Base-by-base conservation (phyloP, 352 stramenopile genomes). In the Phytophthora crassamura region DNA sequence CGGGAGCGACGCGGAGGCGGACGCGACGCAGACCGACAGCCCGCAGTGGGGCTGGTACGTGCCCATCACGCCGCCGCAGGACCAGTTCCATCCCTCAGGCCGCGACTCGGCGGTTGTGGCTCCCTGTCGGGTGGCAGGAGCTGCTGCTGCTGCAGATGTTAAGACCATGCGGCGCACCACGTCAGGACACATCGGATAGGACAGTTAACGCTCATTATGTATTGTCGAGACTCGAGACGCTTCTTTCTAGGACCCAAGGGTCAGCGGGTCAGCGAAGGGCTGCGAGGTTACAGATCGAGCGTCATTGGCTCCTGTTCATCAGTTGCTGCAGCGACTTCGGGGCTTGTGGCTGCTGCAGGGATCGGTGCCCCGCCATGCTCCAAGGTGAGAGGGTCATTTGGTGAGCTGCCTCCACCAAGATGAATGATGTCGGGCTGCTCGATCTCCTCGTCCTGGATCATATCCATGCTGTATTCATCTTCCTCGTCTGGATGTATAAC, bases 21-120 rank as follows among this genome's bases (percentile, higher is more conserved):
- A 74, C 34, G 65, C 76, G 8, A 43, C 72, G 38, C 76, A 90
- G 50, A 82, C 77, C 8, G 84, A 91, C 65, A 93, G 84, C 38
- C 88, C 86, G 30, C 88, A 95, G 62, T 95, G 88, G 86, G 88
- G 88, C 2, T 95, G 85, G 86, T 95, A 95, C 42, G 88, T 95
- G 8, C 73, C 88, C 7, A 95, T 94, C 59, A 94, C 88, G 45
- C 88, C 88, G 8, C 88, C 88, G 15, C 81, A 90, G 45, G 87
- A 95, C 59, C 72, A 85, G 22, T 59, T 83, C 30, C 64, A 78
- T 15, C 9, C 60, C 7, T 38, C 53, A 49, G 54, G 40, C 53
- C 25, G 43, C 3, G 59, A 63, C 6, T 49, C 42, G 9, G 40
- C 41, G 4, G 54, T 35, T 7, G 50, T 67, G 20, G 33, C 43